Evolutionary conservation across 495 filamentous ascomycete species (phyloP).

Genomic region (Poronia punctata): DNA sequence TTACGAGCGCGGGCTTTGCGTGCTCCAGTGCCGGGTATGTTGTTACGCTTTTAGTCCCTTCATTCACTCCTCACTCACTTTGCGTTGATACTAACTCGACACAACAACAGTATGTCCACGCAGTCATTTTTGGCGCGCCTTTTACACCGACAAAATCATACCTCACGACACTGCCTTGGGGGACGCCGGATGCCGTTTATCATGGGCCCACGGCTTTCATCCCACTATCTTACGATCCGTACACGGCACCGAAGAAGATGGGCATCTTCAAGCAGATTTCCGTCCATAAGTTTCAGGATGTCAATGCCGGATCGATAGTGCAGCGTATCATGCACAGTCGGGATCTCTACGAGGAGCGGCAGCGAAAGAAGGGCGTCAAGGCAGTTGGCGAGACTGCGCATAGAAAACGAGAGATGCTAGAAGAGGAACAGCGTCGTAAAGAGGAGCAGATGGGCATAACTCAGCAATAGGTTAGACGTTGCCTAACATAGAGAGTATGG

Average conservation of each 20-base stretch:
- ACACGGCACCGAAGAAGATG: constrained; percentile 67
- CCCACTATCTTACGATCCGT: constrained; percentile 79
- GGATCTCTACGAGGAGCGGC: constrained; percentile 80
- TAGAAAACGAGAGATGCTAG: constrained; percentile 45
- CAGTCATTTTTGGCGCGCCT: constrained; percentile 81
- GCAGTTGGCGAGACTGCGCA: constrained; percentile 60
- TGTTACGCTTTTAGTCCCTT: constrained; percentile 3
- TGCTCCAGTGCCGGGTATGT: constrained; percentile 83
- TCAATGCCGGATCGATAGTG: constrained; percentile 92
- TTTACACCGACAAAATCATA: constrained; percentile 74
- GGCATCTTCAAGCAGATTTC: constrained; percentile 70
- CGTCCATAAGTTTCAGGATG: constrained; percentile 68
- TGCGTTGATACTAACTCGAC: constrained; percentile 10
- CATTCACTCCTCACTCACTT: too few relatives aligned
- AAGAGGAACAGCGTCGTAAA: constrained; percentile 41
- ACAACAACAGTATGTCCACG: constrained; percentile 65
- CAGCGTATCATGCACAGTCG: constrained; percentile 78
- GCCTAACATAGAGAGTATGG: too few relatives aligned
- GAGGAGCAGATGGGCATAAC: constrained; percentile 21
- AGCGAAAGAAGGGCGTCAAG: constrained; percentile 82
- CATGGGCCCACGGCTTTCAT: constrained; percentile 93
- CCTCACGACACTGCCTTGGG: constrained; percentile 65
- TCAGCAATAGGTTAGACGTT: too few relatives aligned
- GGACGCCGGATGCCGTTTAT: constrained; percentile 75
- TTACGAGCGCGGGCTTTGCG: constrained; percentile 90